These are phyloP conservation scores for Trichoderma erinaceum DNA, from an alignment of 495 filamentous ascomycete genomes.

Conservation along the genomic window DNA sequence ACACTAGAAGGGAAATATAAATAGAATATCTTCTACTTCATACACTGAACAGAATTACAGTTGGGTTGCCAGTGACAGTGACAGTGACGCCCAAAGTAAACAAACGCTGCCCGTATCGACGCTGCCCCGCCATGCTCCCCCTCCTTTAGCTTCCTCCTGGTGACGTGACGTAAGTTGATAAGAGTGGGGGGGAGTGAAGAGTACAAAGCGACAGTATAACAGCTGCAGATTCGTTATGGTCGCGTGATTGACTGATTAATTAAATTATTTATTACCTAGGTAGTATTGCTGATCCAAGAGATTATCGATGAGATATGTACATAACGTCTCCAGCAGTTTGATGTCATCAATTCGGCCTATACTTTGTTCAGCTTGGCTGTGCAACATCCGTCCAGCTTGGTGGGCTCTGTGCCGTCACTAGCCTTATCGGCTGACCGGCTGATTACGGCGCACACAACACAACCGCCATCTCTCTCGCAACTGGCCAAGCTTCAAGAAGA, in stretches of 20 bases:
- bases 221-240: neutral
- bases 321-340: neutral
- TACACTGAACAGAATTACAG: too few species aligned
- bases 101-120: neutral
- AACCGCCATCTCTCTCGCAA: neutral
- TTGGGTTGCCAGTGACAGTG: too few species aligned
- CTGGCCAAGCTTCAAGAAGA: neutral
- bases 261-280: neutral
- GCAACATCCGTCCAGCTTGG: neutral
- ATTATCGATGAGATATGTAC: neutral
- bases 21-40: neutral
- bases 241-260: neutral
- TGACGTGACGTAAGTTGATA: conserved; percentile 16
- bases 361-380: too few species aligned
- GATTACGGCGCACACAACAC: neutral
- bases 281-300: neutral
- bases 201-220: too few species aligned
- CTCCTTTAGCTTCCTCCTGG: neutral
- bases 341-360: neutral
- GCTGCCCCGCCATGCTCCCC: conserved; percentile 6
- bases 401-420: neutral
- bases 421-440: neutral
- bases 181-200: conserved; percentile 11
- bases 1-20: neutral
- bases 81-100: too few species aligned